Percentiles rank a stretch among this genome's conserved stretches.
Conservation (phyloP, 108 stramenopile species). For the Schizochytrium sp. region DNA sequence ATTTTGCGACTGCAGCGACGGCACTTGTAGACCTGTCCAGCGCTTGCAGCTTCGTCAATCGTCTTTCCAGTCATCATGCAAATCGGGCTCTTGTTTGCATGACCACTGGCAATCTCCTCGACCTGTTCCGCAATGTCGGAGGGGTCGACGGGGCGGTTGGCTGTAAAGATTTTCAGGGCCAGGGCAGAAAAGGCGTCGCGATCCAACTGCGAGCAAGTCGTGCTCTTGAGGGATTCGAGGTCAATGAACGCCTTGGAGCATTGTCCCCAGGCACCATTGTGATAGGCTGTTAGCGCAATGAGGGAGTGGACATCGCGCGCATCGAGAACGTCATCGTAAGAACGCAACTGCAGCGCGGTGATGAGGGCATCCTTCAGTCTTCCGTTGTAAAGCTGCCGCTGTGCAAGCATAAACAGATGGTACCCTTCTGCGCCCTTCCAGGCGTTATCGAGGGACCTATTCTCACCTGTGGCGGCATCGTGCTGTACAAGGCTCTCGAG, state of each 20-base stretch:
- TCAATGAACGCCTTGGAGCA: conserved; percentile 56
- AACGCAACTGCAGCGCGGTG: conserved; percentile 47
- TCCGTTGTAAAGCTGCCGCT: conserved; percentile 49
- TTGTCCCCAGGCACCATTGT: conserved; percentile 38
- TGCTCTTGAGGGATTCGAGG: conserved; percentile 42
- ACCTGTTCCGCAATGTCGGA: neutral
- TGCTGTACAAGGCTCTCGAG: conserved; percentile 22
- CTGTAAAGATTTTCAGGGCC: conserved; percentile 41
- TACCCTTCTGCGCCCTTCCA: conserved; percentile 61
- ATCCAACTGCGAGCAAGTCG: neutral
- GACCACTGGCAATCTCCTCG: neutral
- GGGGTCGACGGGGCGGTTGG: conserved; percentile 33
- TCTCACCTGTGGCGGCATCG: conserved; percentile 34
- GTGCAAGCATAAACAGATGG: conserved; percentile 59
- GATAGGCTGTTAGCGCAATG: conserved; percentile 48
- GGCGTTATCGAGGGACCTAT: conserved; percentile 50
- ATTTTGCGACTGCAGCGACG: conserved; percentile 44
- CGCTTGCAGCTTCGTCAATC: conserved; percentile 40
- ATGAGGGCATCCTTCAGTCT: conserved; percentile 39
- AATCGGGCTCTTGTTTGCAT: conserved; percentile 17
- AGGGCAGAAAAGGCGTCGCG: conserved; percentile 26
- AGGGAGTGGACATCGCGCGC: conserved; percentile 46
- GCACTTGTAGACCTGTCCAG: conserved; percentile 36
- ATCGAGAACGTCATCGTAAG: conserved; percentile 55
- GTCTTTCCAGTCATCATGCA: conserved; percentile 36